A percentile compares a stretch with the other conserved stretches of the same genome.
Evolutionary conservation across 225 moss, liverwort and hornwort genomes (phyloP).

Genomic region (Marchantia paleacea): DNA sequence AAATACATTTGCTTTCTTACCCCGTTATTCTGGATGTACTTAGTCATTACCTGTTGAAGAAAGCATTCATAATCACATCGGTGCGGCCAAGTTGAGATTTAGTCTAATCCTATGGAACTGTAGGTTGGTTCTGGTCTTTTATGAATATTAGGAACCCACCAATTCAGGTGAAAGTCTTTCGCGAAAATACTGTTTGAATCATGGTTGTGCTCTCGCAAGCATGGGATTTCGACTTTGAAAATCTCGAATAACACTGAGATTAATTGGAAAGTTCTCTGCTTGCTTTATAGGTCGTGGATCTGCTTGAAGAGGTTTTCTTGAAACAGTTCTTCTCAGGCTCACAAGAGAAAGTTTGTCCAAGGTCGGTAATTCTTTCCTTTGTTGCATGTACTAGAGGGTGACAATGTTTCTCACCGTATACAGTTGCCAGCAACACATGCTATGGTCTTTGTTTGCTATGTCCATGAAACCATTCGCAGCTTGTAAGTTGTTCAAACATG

Average conservation of each 20-base stretch:
- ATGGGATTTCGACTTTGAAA: background rate
- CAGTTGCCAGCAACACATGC: no score
- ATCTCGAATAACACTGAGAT: background rate
- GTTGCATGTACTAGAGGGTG: no score
- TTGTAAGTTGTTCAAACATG: background rate
- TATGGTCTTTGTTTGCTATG: no score
- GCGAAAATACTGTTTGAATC: background rate
- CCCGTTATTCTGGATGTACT: background rate
- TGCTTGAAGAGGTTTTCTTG: slow-evolving; percentile 71
- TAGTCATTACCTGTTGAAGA: background rate
- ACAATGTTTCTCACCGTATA: no score
- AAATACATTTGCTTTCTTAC: background rate
- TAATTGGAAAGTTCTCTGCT: background rate
- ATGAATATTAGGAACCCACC: no score
- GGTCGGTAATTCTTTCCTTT: slow-evolving; percentile 34
- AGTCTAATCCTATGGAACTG: background rate
- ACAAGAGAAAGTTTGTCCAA: slow-evolving; percentile 64
- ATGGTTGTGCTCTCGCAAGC: background rate
- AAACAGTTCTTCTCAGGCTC: slow-evolving; percentile 65
- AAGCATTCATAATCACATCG: background rate
- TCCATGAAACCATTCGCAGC: background rate
- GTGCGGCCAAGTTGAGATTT: background rate
- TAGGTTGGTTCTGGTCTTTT: background rate
- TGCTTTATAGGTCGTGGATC: slow-evolving; percentile 64
- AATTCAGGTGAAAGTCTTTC: background rate